Conservation (phyloP, 1,139 yeast species). For the Nematodospora anomalae region DNA sequence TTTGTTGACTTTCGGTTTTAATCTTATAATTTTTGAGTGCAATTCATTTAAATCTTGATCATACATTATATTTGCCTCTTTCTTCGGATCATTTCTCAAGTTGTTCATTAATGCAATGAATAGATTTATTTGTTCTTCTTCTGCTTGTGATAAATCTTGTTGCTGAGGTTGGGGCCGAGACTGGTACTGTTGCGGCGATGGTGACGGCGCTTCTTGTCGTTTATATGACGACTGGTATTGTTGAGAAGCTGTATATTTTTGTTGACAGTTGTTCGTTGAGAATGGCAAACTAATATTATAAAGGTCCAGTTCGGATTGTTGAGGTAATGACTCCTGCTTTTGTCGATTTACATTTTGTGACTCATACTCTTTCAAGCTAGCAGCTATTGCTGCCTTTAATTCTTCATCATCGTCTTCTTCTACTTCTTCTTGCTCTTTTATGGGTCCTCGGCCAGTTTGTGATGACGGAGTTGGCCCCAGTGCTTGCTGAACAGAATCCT, state of each 20-base stretch:
- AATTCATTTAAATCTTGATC: slow-evolving; percentile 64
- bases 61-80: slow-evolving; percentile 52
- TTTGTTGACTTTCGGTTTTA: slow-evolving; percentile 75
- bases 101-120: slow-evolving; percentile 67
- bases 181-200: slow-evolving; percentile 14
- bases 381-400: slow-evolving; percentile 93
- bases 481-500: slow-evolving; percentile 44
- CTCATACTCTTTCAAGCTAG: slow-evolving; percentile 76
- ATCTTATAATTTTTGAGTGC: slow-evolving; percentile 60
- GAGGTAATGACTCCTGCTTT: slow-evolving; percentile 11
- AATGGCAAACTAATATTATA: slow-evolving; percentile 22
- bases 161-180: slow-evolving; percentile 17
- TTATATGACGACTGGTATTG: slow-evolving; percentile 12
- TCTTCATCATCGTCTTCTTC: slow-evolving; percentile 82
- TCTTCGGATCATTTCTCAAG: slow-evolving; percentile 49
- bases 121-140: slow-evolving; percentile 66
- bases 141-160: slow-evolving; percentile 52
- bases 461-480: slow-evolving; percentile 17
- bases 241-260: slow-evolving; percentile 9
- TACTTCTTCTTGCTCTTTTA: slow-evolving; percentile 12
- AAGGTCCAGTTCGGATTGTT: slow-evolving; percentile 26
- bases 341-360: slow-evolving; percentile 28
- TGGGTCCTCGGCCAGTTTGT: slow-evolving; percentile 11
- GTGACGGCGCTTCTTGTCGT: slow-evolving; percentile 12
- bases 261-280: slow-evolving; percentile 13